Conservation (phyloP, 257 asterid genomes). For the Jasminum sambac region DNA sequence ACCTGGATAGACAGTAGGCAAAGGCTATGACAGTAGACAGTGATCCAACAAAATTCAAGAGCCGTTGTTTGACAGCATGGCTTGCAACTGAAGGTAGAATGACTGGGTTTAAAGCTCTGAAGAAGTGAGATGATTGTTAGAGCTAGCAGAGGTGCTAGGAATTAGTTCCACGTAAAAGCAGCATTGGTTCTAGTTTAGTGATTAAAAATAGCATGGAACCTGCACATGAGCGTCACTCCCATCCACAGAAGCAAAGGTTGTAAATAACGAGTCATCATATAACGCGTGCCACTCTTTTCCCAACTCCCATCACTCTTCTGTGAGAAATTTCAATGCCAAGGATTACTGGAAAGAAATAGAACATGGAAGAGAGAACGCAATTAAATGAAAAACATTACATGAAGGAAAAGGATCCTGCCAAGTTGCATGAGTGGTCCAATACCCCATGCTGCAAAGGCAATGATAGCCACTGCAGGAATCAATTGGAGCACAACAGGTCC, state of each 20-base stretch:
- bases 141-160: background rate
- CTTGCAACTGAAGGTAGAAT: slow-evolving; percentile 80
- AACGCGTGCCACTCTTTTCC: slow-evolving; percentile 77
- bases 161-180: slow-evolving; percentile 26
- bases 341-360: background rate
- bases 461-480: slow-evolving; percentile 72
- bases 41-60: slow-evolving; percentile 81
- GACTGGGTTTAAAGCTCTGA: slow-evolving; percentile 85
- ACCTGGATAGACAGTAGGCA: slow-evolving; percentile 93
- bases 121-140: background rate
- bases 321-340: slow-evolving; percentile 12
- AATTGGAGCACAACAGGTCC: slow-evolving; percentile 54
- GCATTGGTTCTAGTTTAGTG: slow-evolving; percentile 9
- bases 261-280: slow-evolving; percentile 65
- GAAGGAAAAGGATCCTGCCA: slow-evolving; percentile 60
- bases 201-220: slow-evolving; percentile 39
- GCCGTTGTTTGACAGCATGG: slow-evolving; percentile 76
- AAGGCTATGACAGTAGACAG: slow-evolving; percentile 84
- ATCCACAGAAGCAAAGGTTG: slow-evolving; percentile 86
- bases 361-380: slow-evolving; percentile 1
- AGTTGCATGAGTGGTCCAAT: slow-evolving; percentile 72
- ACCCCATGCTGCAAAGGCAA: slow-evolving; percentile 86
- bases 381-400: slow-evolving; percentile 41
- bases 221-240: slow-evolving; percentile 82
- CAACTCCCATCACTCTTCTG: slow-evolving; percentile 81